A percentile compares a stretch with the other conserved stretches of the same genome.
phyloP scores from a whole-genome alignment of 805 yeast genomes.

The Zygosaccharomyces lentus region DNA sequence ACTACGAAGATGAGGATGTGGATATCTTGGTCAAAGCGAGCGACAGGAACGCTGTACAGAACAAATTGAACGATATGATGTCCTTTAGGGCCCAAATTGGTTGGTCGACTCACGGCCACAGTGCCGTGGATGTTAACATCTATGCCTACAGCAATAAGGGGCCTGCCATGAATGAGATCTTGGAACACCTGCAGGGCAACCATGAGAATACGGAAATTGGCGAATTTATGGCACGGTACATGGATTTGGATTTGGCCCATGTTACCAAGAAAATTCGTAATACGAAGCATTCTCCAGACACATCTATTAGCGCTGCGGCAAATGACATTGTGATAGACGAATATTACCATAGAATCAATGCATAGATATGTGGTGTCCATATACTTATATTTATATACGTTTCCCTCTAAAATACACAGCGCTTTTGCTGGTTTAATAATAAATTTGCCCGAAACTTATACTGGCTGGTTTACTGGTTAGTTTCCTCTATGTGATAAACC shows the following conservation, averaged over 20 bases:
- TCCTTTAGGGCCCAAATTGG: conserved; percentile 84
- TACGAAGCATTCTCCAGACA: conserved; percentile 42
- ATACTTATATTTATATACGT: neutral
- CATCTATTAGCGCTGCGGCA: neutral
- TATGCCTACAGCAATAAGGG: conserved; percentile 69
- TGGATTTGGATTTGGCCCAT: conserved; percentile 42
- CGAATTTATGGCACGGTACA: conserved; percentile 55
- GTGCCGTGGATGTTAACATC: conserved; percentile 92
- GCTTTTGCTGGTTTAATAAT: neutral
- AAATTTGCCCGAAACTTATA: neutral
- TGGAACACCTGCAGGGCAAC: conserved; percentile 61
- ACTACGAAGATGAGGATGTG: conserved; percentile 54
- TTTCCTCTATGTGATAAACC: conserved; percentile 88
- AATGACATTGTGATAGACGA: conserved; percentile 13
- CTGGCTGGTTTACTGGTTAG: conserved; percentile 12
- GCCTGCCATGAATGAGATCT: conserved; percentile 38
- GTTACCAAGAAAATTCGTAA: conserved; percentile 49
- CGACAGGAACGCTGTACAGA: conserved; percentile 34
- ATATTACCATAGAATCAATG: conserved; percentile 16
- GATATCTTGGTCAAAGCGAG: conserved; percentile 37
- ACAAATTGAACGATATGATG: conserved; percentile 62
- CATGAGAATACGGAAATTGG: conserved; percentile 89
- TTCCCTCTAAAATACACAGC: conserved; percentile 3
- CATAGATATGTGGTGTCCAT: conserved; percentile 1
- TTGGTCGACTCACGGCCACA: conserved; percentile 96